Evolutionary conservation across 140 eudicot species (phyloP).

Genomic region (Oenanthe javanica): DNA sequence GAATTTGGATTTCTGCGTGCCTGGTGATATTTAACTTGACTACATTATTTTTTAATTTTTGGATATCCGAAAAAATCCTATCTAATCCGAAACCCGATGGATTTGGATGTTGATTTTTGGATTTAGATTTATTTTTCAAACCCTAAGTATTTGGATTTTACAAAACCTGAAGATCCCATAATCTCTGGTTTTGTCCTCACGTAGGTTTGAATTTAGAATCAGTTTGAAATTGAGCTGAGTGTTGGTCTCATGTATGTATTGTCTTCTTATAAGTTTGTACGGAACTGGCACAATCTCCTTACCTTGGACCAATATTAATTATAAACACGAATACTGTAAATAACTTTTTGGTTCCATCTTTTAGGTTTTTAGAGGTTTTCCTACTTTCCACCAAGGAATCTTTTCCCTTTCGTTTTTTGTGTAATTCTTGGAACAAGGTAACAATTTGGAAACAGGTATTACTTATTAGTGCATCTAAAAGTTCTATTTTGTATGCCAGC

Average conservation of each 20-base stretch:
- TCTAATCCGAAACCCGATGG: too few species aligned
- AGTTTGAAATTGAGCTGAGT: not conserved
- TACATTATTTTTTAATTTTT: too few species aligned
- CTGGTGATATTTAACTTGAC: too few species aligned
- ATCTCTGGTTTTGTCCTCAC: not conserved
- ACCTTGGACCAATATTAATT: not conserved
- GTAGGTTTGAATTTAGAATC: not conserved
- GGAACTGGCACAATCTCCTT: not conserved
- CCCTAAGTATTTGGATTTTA: too few species aligned
- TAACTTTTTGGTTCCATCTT: not conserved
- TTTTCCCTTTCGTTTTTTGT: not conserved
- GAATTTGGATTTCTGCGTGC: too few species aligned
- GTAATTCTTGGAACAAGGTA: not conserved
- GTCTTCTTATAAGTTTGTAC: not conserved
- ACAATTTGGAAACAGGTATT: not conserved
- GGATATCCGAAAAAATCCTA: too few species aligned
- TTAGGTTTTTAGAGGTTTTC: not conserved
- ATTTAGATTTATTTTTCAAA: too few species aligned
- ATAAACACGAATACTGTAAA: not conserved
- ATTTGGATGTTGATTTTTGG: too few species aligned
- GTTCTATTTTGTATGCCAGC: constrained; percentile 19
- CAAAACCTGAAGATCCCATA: not conserved
- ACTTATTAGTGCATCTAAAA: not conserved
- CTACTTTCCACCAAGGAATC: not conserved
- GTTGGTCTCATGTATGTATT: not conserved